Evolutionary conservation across 1,284 basidiomycete species (phyloP), one percentile per base, ranked within the genome.

Genomic region (Kwoniella shivajii): DNA sequence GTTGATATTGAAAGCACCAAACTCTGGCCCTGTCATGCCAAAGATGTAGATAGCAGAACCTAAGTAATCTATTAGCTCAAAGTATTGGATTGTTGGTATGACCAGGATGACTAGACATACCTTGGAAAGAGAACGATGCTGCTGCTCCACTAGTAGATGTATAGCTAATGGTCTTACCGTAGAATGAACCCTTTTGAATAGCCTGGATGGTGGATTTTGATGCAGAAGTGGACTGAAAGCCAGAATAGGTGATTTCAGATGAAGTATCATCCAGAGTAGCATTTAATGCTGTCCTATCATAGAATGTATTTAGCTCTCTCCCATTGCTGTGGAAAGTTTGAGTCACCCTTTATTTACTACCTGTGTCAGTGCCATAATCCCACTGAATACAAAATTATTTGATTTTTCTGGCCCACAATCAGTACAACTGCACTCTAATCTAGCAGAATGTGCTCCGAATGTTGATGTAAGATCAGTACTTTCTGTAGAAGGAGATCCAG

Each of bases 21-120:
- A 71, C 1, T 44, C 57, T 6, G 69, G 64, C 1, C 71, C 71
- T 6, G 69, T 71, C 42, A 64, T 58, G 11, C 69, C 71, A 54
- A 66, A 68, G n/a, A 73, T 38, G 36, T 68, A 71, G 10, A 69
- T 6, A 20, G 69, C 69, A 46, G 61, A 63, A 5, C 22, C 31
- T 54, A 24, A 38, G 34, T 16, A 11, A 33, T 2, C n/a, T 14
- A 31, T 53, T 36, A 45, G 50, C 22, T 45, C n/a, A 30, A 30
- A 6, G 10, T 16, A 30, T 45, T n/a, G n/a, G n/a, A n/a, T 31
- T 3, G 31, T 27, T 2, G 6, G 2, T 7, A 18, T 2, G 11
- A 41, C 18, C 7, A 16, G 26, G 22, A 14, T 5, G 16, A 27
- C 14, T 31, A 14, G 31, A 60, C 62, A 47, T 18, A 68, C 69